Base-by-base conservation (phyloP, 1,139 yeast species). In the Diutina mesorugosa region DNA sequence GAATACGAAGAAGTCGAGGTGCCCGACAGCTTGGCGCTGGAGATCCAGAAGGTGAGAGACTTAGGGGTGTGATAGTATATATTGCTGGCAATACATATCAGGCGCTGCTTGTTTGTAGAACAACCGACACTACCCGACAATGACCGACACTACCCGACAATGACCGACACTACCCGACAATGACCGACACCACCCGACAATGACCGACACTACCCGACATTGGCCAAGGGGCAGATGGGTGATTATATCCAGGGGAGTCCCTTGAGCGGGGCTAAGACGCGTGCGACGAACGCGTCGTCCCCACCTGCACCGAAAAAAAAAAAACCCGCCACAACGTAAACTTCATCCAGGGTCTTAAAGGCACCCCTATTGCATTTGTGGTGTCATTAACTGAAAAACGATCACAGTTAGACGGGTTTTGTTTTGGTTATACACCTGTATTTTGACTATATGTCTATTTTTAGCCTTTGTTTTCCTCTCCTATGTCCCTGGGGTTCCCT, bases 1-100 rank as follows among this genome's bases (percentile, higher is more conserved):
- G 53, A 50, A 32, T 50, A 50, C 45, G 53, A 50, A 18, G 53
- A 50, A 18, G 12, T 50, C 2, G 53, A 50, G n/a, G 53, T 50
- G 26, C 53, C 53, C n/a, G 53, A 32, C n/a, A 32, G 18, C 10
- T 50, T 50, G 53, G 41, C 53, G 10, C 45, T 29, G 32, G 53
- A 50, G 14, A 50, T 50, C 45, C 53, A 50, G 21, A 50, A 50
- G 53, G 53, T 50, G 10, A 30, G 32, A 12, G 53, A 50, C 45
- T 38, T 50, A 18, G 53, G 53, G n/a, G 53, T 50, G 14, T 50
- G 32, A 38, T 29, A 21, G 26, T 32, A 29, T 21, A 47, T 18
- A 26, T 47, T 47, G 41, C 30, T 47, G 29, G 50, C 50, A 47
- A 26, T 47, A 21, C 29, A 21, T 35, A 35, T 21, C 26, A 35